Evolutionary conservation across 306 rosid genomes (phyloP).

Genomic region (Medicago lupulina): DNA sequence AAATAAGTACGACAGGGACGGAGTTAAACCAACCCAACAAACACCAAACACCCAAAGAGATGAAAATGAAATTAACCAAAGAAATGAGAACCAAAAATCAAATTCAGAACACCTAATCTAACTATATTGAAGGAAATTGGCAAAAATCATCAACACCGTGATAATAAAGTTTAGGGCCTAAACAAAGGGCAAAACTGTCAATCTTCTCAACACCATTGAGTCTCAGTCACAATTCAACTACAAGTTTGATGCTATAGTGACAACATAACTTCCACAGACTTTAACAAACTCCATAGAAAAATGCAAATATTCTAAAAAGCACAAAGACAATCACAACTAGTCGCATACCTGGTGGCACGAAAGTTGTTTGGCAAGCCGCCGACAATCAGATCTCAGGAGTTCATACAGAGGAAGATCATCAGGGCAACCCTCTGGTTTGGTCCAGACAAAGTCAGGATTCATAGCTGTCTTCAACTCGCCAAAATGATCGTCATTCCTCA

Average conservation of each 20-base stretch:
- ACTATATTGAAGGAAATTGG: constrained; percentile 5
- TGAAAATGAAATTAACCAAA: too few species aligned
- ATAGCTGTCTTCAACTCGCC: constrained; percentile 69
- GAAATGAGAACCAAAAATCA: neutral
- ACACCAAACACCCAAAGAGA: too few species aligned
- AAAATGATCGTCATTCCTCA: constrained; percentile 81
- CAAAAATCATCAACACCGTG: constrained; percentile 14
- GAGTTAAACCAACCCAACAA: too few species aligned
- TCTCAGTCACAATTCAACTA: constrained; percentile 18
- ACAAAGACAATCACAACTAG: neutral
- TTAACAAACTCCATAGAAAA: constrained; percentile 28
- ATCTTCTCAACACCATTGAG: neutral
- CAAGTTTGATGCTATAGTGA: neutral
- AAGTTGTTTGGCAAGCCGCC: constrained; percentile 59
- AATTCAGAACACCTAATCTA: constrained; percentile 8
- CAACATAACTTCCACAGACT: constrained; percentile 14
- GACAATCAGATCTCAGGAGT: constrained; percentile 60
- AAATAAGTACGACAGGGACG: too few species aligned
- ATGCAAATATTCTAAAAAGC: constrained; percentile 8
- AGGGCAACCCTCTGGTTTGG: constrained; percentile 85
- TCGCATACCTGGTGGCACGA: constrained; percentile 83
- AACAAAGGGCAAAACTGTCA: neutral
- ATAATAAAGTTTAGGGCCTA: neutral
- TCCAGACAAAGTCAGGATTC: constrained; percentile 73
- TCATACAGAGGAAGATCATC: constrained; percentile 76